Conservation (phyloP, 1,284 basidiomycete genomes). For the Sporisorium scitamineum region DNA sequence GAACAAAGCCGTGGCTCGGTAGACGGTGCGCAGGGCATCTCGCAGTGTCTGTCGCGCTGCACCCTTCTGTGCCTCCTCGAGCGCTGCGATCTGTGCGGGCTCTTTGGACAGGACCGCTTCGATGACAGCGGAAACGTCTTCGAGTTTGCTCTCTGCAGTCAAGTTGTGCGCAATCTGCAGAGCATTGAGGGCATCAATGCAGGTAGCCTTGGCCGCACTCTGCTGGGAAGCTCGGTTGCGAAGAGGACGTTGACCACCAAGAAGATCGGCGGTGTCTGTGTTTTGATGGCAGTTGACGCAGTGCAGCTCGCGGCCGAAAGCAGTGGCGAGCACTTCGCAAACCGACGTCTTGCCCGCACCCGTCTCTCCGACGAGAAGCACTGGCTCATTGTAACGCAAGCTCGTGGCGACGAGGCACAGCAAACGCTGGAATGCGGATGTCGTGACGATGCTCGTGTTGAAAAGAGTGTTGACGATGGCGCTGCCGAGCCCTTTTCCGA, state of each 20-base stretch:
- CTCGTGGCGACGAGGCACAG: conserved; percentile 86
- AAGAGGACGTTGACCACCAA: conserved; percentile 93
- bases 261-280: conserved; percentile 97
- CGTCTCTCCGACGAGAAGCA: conserved; percentile 97
- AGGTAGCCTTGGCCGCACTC: conserved; percentile 66
- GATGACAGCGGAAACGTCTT: conserved; percentile 36
- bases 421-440: conserved; percentile 88
- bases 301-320: conserved; percentile 76
- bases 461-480: conserved; percentile 69
- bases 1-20: conserved; percentile 79
- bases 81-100: conserved; percentile 15
- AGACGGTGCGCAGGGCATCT: conserved; percentile 72
- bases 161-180: conserved; percentile 30
- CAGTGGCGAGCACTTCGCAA: conserved; percentile 87
- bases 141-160: conserved; percentile 33
- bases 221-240: conserved; percentile 78
- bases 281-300: conserved; percentile 97
- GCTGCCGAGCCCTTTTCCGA: conserved; percentile 44
- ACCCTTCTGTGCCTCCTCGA: conserved; percentile 11
- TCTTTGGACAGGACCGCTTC: conserved; percentile 24
- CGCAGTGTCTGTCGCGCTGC: conserved; percentile 44
- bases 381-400: conserved; percentile 89
- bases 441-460: conserved; percentile 81
- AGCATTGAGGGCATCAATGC: conserved; percentile 52
- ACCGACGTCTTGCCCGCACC: conserved; percentile 98